A percentile compares a stretch with the other conserved stretches of the same genome.
phyloP scores from a whole-genome alignment of 345 rosid genomes.

The Gossypium bickii region DNA sequence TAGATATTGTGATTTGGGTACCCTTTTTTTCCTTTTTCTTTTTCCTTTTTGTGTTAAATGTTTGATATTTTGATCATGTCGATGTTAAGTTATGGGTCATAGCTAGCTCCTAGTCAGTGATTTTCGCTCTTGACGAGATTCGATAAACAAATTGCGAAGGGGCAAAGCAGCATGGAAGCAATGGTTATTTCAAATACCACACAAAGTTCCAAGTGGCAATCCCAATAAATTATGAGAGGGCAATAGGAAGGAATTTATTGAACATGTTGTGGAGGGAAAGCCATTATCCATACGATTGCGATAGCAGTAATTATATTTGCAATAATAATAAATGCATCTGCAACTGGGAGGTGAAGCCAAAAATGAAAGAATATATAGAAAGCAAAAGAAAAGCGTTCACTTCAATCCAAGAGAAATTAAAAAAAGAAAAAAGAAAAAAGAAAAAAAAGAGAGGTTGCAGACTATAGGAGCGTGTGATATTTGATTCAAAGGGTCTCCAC shows the following conservation, averaged over 20 bases:
- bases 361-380: not conserved
- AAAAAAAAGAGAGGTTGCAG: not conserved
- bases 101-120: conserved; percentile 3
- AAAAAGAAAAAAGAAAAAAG: not conserved
- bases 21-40: not conserved
- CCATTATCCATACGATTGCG: not conserved
- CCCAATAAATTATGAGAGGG: conserved; percentile 6
- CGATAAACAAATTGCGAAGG: not conserved
- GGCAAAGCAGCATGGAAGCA: not conserved
- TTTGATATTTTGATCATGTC: not conserved
- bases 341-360: too few species aligned
- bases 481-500: conserved; percentile 21
- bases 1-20: not conserved
- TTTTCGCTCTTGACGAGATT: conserved; percentile 25
- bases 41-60: not conserved
- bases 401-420: not conserved
- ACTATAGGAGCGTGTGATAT: not conserved
- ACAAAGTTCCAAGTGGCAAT: conserved; percentile 15
- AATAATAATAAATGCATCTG: too few species aligned
- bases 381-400: not conserved
- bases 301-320: too few species aligned
- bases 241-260: conserved; percentile 18
- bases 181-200: conserved; percentile 1
- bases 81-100: conserved; percentile 15
- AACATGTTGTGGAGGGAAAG: not conserved